Evolutionary conservation across 257 asterid species (phyloP), one percentile per base, ranked within the genome.

Genomic region (Scutellaria minor): DNA sequence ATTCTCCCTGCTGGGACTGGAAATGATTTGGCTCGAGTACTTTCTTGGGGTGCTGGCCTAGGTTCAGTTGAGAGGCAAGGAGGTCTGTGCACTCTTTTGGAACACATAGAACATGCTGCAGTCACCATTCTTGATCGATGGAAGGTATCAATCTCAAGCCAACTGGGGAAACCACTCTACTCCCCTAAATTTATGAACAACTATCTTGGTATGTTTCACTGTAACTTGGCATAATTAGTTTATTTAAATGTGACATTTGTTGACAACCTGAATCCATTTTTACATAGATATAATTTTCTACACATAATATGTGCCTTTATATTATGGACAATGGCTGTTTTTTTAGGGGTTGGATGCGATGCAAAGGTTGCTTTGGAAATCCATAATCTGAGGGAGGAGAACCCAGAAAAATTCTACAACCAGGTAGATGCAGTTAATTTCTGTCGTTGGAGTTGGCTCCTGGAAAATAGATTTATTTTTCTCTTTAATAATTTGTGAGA

Each of bases 1-100:
- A 92, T 95, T 79, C 97, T 95, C 77, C 99, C 99, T 42, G 97
- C 99, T 1, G 99, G 99, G 79, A 95, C 98, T 1, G 99, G 99
- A 68, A 95, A 95, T 85, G 99, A 95, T 83, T 83, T 95, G 87
- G 96, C 99, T 73, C 88, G 99, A 66, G 99, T 92, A 81, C 93
- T 95, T 68, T 87, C 91, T 45, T 95, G 98, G 99, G 99, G 99
- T 18, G 96, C 82, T 72, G 99, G 99, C 75, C 84, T 95, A 72
- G 98, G 99, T 18, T 90, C 97, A 8, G 97, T 95, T 74, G 94
- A 95, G 85, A 95, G 99, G 85, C 98, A 90, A 82, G 99, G 99
- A 48, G 99, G 99, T 71, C 89, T 95, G 40, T 92, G 83, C 84
- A 88, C 97, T 24, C 84, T 95, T 72, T 70, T 95, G 81, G 86